A percentile compares a stretch with the other conserved stretches of the same genome.
Conservation (phyloP, 495 filamentous ascomycete genomes). For the Jackrogersella minutella region DNA sequence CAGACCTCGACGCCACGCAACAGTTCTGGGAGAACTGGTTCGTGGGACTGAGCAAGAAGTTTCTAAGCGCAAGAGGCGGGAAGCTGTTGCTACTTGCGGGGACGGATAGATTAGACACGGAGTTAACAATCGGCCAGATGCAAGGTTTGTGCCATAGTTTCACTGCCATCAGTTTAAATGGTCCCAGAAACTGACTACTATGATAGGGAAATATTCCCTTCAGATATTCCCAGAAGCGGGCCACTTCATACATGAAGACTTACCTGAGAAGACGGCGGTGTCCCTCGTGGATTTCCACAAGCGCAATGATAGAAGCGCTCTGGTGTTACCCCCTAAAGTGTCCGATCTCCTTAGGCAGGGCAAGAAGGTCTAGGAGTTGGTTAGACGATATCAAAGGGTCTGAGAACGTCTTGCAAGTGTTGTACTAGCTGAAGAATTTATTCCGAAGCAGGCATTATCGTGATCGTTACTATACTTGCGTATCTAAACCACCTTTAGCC, state of each 20-base stretch:
- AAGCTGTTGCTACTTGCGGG: constrained; percentile 92
- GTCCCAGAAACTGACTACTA: constrained; percentile 5
- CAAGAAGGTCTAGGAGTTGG: constrained; percentile 54
- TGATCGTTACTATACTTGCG: background rate
- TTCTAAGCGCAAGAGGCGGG: constrained; percentile 81
- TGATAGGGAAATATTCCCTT: constrained; percentile 88
- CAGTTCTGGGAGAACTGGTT: constrained; percentile 98
- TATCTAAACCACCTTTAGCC: background rate
- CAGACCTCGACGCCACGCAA: constrained; percentile 82
- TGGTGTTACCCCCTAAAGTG: constrained; percentile 93
- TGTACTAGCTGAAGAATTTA: background rate
- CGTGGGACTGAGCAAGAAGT: constrained; percentile 83
- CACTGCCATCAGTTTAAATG: background rate
- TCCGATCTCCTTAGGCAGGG: constrained; percentile 61
- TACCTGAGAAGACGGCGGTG: constrained; percentile 85
- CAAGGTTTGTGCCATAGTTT: constrained; percentile 66
- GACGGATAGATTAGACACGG: constrained; percentile 92
- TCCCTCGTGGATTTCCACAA: constrained; percentile 89
- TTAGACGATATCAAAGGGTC: background rate
- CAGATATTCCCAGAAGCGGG: constrained; percentile 95
- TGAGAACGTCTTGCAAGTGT: background rate
- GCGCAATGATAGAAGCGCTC: constrained; percentile 81
- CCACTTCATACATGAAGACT: constrained; percentile 96
- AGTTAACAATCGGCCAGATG: constrained; percentile 97
- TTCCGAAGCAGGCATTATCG: background rate